phyloP scores from a whole-genome alignment of 768 basidiomycete genomes.

The Leucosporidium creatinivorum region DNA sequence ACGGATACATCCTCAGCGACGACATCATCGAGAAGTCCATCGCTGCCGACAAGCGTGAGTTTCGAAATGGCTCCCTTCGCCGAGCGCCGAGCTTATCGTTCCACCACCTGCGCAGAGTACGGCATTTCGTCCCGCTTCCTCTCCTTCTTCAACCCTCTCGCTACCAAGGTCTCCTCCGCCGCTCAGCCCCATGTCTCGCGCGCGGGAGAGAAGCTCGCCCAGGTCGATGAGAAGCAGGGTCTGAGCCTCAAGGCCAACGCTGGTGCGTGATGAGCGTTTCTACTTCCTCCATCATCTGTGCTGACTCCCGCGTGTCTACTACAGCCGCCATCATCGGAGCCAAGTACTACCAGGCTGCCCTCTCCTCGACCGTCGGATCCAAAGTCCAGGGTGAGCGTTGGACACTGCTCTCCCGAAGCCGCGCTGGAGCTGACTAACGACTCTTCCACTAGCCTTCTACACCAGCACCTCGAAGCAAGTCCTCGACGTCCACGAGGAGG shows the following conservation, averaged over 20 bases:
- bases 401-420: no score
- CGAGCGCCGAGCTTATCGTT: constrained; percentile 42
- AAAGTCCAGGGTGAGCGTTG: constrained; percentile 7
- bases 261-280: constrained; percentile 44
- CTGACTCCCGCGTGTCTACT: not conserved
- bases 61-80: not conserved
- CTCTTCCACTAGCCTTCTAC: constrained; percentile 14
- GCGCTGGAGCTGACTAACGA: no score
- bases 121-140: constrained; percentile 86
- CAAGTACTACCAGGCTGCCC: constrained; percentile 27
- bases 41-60: constrained; percentile 44
- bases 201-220: constrained; percentile 63
- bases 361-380: constrained; percentile 14
- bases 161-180: constrained; percentile 61
- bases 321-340: constrained; percentile 17
- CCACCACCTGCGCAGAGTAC: constrained; percentile 55
- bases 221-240: constrained; percentile 76
- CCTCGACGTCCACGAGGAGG: constrained; percentile 24
- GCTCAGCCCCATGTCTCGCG: constrained; percentile 44
- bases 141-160: constrained; percentile 62
- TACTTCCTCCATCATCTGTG: not conserved
- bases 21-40: constrained; percentile 56
- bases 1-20: constrained; percentile 77
- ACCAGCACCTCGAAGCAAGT: constrained; percentile 18
- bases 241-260: constrained; percentile 61